A percentile compares a stretch with the other conserved stretches of the same genome.
Evolutionary conservation across 1,284 basidiomycete genomes (phyloP).

Genomic region (Puccinia horiana): DNA sequence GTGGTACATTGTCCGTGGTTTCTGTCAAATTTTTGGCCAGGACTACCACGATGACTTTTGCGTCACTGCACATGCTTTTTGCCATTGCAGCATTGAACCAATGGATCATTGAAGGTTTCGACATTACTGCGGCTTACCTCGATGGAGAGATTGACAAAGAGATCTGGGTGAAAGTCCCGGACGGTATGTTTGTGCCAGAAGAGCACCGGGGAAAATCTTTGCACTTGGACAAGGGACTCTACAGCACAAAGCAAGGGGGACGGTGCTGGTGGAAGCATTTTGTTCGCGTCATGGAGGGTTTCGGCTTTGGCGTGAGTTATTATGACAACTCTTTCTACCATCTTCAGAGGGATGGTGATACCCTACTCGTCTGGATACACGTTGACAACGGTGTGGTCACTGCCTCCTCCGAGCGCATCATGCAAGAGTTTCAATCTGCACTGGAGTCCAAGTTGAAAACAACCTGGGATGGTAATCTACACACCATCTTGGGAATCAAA

Average conservation of each 20-base stretch:
- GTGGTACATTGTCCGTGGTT: neutral
- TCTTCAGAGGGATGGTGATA: neutral
- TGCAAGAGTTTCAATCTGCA: neutral
- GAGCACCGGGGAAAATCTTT: neutral
- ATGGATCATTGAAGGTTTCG: constrained; percentile 15
- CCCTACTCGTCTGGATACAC: constrained; percentile 8
- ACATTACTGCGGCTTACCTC: constrained; percentile 28
- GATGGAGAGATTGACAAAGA: constrained; percentile 34
- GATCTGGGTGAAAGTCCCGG: constrained; percentile 2
- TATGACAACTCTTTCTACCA: constrained; percentile 16
- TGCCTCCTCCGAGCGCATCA: neutral
- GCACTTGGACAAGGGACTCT: constrained; percentile 21
- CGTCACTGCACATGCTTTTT: constrained; percentile 9
- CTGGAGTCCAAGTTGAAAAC: neutral
- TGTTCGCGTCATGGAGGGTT: neutral
- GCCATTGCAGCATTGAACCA: neutral
- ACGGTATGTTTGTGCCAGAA: neutral
- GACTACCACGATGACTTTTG: constrained; percentile 22
- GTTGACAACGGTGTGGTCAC: constrained; percentile 18
- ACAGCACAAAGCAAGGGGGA: constrained; percentile 31
- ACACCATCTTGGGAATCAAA: constrained; percentile 8
- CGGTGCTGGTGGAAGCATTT: constrained; percentile 38
- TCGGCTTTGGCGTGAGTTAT: neutral
- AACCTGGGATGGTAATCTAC: neutral
- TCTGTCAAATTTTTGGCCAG: constrained; percentile 9